Conservation (phyloP, 1,284 basidiomycete species). For the Sanghuangporus weigelae region DNA sequence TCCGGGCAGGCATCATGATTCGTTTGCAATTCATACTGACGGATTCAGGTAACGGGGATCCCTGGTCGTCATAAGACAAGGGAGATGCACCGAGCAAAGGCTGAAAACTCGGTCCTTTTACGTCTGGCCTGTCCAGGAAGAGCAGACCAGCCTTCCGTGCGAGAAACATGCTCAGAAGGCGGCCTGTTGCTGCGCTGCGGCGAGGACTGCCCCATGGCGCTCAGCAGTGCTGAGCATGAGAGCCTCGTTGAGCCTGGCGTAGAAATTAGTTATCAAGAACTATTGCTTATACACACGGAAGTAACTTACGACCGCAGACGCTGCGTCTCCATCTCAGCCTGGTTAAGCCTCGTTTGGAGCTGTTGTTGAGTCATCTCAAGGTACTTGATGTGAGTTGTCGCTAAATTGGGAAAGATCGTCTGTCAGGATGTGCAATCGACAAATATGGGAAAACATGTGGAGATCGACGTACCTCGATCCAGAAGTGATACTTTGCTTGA, state of each 20-base stretch:
- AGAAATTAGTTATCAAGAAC: slow-evolving; percentile 9
- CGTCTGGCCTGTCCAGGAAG: slow-evolving; percentile 15
- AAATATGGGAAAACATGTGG: slow-evolving; percentile 5
- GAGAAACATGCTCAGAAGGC: slow-evolving; percentile 38
- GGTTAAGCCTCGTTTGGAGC: slow-evolving; percentile 66
- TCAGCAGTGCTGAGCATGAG: slow-evolving; percentile 78
- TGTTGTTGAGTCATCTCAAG: slow-evolving; percentile 71
- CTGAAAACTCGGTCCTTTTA: slow-evolving; percentile 13
- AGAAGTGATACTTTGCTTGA: slow-evolving; percentile 82
- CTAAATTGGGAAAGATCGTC: slow-evolving; percentile 30
- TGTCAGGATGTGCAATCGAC: slow-evolving; percentile 5
- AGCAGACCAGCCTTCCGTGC: slow-evolving; percentile 5
- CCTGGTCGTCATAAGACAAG: slow-evolving; percentile 3
- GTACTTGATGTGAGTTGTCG: slow-evolving; percentile 74
- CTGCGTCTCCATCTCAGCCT: slow-evolving; percentile 70
- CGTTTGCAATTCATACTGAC: slow-evolving; percentile 16
- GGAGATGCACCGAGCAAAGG: slow-evolving; percentile 5
- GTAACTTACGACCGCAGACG: slow-evolving; percentile 55
- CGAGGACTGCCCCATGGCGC: slow-evolving; percentile 53
- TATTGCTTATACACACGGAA: not conserved
- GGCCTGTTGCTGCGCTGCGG: slow-evolving; percentile 37
- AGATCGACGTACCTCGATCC: slow-evolving; percentile 64
- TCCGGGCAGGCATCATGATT: slow-evolving; percentile 17
- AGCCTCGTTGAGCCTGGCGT: slow-evolving; percentile 67
- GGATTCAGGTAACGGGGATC: not conserved